phyloP scores from a whole-genome alignment of 495 filamentous ascomycete species.

The Collariella sp. region DNA sequence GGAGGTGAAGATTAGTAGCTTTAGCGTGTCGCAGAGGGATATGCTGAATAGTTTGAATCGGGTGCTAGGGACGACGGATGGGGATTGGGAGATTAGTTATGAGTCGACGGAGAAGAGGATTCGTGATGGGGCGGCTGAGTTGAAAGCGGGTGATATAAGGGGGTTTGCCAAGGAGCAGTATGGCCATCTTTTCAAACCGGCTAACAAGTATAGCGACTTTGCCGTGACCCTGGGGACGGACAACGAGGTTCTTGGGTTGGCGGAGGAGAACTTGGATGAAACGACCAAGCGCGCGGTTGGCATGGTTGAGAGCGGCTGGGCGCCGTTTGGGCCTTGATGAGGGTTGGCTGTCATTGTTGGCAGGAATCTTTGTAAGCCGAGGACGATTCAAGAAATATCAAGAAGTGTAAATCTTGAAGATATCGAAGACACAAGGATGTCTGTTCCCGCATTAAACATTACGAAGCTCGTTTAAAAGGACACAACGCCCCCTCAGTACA shows the following conservation, averaged over 20 bases:
- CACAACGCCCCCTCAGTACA: too few relatives aligned
- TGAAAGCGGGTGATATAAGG: slow-evolving; percentile 36
- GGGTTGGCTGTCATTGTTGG: too few relatives aligned
- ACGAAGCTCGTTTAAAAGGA: too few relatives aligned
- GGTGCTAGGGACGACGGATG: slow-evolving; percentile 43
- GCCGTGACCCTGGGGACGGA: slow-evolving; percentile 22
- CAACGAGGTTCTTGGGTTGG: slow-evolving; percentile 46
- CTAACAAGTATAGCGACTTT: slow-evolving; percentile 34
- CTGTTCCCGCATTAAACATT: too few relatives aligned
- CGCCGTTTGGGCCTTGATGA: neutral
- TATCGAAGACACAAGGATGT: too few relatives aligned
- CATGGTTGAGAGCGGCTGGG: slow-evolving; percentile 11
- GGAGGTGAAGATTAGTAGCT: slow-evolving; percentile 34
- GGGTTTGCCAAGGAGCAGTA: slow-evolving; percentile 50
- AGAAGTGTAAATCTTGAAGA: too few relatives aligned
- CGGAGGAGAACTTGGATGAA: slow-evolving; percentile 54
- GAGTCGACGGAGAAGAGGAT: slow-evolving; percentile 38
- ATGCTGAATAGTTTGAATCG: slow-evolving; percentile 42
- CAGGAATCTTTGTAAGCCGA: too few relatives aligned
- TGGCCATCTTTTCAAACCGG: slow-evolving; percentile 41
- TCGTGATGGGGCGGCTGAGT: slow-evolving; percentile 28
- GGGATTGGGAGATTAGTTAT: slow-evolving; percentile 49
- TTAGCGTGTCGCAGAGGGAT: slow-evolving; percentile 38
- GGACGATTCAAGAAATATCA: too few relatives aligned
- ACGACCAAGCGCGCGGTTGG: slow-evolving; percentile 37